Conservation (phyloP, 306 rosid species). For the Cicer judaicum region DNA sequence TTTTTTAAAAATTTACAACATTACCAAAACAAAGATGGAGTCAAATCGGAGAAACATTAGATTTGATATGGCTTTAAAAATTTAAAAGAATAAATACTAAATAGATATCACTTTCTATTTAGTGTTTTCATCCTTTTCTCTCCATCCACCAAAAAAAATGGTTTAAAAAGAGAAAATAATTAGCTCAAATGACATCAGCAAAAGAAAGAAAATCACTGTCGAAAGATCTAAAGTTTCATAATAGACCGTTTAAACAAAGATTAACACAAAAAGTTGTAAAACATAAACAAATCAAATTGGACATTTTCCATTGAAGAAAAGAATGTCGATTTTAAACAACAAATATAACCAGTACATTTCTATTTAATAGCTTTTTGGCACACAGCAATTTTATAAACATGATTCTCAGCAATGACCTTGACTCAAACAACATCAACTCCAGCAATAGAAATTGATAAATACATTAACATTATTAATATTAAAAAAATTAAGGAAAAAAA, state of each 20-base stretch:
- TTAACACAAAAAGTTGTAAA: constrained; percentile 29
- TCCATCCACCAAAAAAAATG: constrained; percentile 9
- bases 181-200: constrained; percentile 21
- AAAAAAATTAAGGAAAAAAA: not conserved
- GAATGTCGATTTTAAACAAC: not conserved
- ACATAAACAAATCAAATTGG: constrained; percentile 36
- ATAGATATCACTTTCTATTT: constrained; percentile 17
- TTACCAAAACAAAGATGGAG: constrained; percentile 20
- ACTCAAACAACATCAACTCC: constrained; percentile 14
- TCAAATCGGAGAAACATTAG: not conserved
- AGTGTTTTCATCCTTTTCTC: constrained; percentile 20
- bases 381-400: not conserved
- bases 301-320: constrained; percentile 34
- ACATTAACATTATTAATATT: not conserved
- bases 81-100: not conserved
- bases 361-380: not conserved
- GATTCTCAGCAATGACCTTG: constrained; percentile 43
- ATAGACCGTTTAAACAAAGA: not conserved
- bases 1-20: not conserved
- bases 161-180: not conserved
- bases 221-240: constrained; percentile 1
- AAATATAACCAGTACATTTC: constrained; percentile 33
- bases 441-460: constrained; percentile 23
- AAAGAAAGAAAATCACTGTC: not conserved
- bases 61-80: not conserved